These are phyloP conservation scores for Crithidia mellificae DNA, from an alignment of 208 protist genomes.

Conservation along the genomic window DNA sequence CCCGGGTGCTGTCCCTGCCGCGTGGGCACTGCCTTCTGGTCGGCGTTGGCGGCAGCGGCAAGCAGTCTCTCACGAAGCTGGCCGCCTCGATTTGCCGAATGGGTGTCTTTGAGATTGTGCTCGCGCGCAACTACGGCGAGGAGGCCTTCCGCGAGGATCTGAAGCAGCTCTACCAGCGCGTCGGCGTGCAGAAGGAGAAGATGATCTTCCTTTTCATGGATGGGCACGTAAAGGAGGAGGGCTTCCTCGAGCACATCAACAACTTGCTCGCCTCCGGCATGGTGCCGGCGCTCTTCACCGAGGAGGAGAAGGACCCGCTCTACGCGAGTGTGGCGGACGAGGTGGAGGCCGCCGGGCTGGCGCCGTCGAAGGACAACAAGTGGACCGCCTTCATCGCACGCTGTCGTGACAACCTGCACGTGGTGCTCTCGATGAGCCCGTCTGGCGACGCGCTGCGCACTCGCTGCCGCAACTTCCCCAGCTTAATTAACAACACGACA, in stretches of 20 bases:
- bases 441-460: slow-evolving; percentile 95
- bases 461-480: slow-evolving; percentile 98
- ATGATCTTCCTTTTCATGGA: slow-evolving; percentile 99
- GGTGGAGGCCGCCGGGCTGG: slow-evolving; percentile 76
- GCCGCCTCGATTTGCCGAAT: slow-evolving; percentile 94
- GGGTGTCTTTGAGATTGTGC: slow-evolving; percentile 96
- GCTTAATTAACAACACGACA: slow-evolving; percentile 98
- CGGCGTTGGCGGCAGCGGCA: slow-evolving; percentile 97
- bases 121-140: slow-evolving; percentile 97
- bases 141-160: slow-evolving; percentile 97
- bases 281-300: slow-evolving; percentile 98
- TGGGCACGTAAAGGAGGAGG: slow-evolving; percentile 97
- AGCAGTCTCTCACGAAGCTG: slow-evolving; percentile 97
- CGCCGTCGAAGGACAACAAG: slow-evolving; percentile 95
- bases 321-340: slow-evolving; percentile 93
- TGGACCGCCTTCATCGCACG: slow-evolving; percentile 98
- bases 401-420: slow-evolving; percentile 98
- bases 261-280: slow-evolving; percentile 99
- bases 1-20: slow-evolving; percentile 95
- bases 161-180: slow-evolving; percentile 95
- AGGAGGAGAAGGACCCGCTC: slow-evolving; percentile 97
- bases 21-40: slow-evolving; percentile 97
- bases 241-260: slow-evolving; percentile 99
- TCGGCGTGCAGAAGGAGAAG: slow-evolving; percentile 91
- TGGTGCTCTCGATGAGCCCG: slow-evolving; percentile 99